phyloP scores from a whole-genome alignment of 257 asterid species.

The Forsythia viridissima region DNA sequence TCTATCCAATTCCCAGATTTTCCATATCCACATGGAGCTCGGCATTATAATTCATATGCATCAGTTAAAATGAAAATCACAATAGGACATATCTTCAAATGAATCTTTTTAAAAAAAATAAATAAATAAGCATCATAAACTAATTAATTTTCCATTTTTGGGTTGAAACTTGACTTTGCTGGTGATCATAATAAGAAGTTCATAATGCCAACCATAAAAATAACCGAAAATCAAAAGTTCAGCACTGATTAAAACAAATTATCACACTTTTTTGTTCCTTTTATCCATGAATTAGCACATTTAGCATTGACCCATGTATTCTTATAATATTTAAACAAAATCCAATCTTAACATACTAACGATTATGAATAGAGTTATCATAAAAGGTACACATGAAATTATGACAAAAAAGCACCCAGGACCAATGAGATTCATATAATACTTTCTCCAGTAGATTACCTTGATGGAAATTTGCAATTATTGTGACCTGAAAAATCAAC shows the following conservation, averaged over 20 bases:
- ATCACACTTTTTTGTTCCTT: not conserved
- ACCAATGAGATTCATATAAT: not conserved
- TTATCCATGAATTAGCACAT: not conserved
- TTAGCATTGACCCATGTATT: not conserved
- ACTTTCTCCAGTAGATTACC: conserved; percentile 40
- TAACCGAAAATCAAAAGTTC: not conserved
- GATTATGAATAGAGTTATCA: not conserved
- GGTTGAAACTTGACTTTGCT: not conserved
- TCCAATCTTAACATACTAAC: not conserved
- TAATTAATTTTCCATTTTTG: not conserved
- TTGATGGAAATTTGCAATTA: conserved; percentile 73
- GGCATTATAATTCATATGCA: not conserved
- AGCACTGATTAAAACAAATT: not conserved
- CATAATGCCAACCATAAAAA: too few relatives aligned
- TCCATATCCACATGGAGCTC: not conserved
- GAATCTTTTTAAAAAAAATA: too few relatives aligned
- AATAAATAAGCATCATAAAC: too few relatives aligned
- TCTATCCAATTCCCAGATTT: not conserved
- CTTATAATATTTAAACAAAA: not conserved
- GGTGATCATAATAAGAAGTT: too few relatives aligned
- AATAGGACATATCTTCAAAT: too few relatives aligned
- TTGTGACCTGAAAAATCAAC: conserved; percentile 46
- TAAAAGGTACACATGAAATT: not conserved
- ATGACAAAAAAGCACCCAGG: conserved; percentile 1
- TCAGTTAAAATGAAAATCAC: too few relatives aligned